Base-by-base conservation (phyloP, 768 basidiomycete genomes). In the Trametes maxima region DNA sequence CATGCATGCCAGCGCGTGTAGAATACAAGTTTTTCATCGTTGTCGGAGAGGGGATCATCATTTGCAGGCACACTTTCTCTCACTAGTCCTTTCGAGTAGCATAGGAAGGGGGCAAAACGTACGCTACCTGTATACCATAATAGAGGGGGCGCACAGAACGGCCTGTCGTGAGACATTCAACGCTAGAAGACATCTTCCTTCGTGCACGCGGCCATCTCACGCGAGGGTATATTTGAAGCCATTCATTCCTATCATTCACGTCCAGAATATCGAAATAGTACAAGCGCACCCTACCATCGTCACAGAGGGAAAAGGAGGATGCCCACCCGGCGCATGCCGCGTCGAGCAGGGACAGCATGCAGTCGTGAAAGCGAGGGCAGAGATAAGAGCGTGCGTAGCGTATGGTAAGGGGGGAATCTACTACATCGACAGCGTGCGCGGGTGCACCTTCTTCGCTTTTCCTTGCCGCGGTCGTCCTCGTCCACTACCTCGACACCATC, bases 221-320 rank as follows among this genome's bases (percentile, higher is more conserved):
- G 25, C 13, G 3, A 33, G 42, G 39, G 37, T 46, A 33, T 6
- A 45, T 36, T 19, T 39, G 69, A 92, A 94, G 69, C 90, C 90
- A 76, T 90, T 89, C 75, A 57, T 57, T 64, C 90, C 86, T 73
- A 88, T 86, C 75, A 89, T 87, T 86, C 85, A 65, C 24, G 42
- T 61, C 36, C 25, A 46, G 43, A 60, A 24, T 39, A 54, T 66
- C 17, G 59, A 54, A 57, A 64, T 59, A 58, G 51, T 57, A 64
- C 60, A 52, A 52, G 12, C 61, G 62, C 50, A 58, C 63, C 44
- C 64, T 48, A 54, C 60, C 62, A 48, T 49, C 57, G 62, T 50
- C 53, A 54, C 50, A 43, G 55, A 51, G 59, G 57, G 53, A 58
- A 51, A 17, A 37, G 19, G 13, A 19, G 42, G 59, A 35, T 39